phyloP scores from a whole-genome alignment of 2,329 filamentous ascomycete species.

The Rasamsonia emersonii region DNA sequence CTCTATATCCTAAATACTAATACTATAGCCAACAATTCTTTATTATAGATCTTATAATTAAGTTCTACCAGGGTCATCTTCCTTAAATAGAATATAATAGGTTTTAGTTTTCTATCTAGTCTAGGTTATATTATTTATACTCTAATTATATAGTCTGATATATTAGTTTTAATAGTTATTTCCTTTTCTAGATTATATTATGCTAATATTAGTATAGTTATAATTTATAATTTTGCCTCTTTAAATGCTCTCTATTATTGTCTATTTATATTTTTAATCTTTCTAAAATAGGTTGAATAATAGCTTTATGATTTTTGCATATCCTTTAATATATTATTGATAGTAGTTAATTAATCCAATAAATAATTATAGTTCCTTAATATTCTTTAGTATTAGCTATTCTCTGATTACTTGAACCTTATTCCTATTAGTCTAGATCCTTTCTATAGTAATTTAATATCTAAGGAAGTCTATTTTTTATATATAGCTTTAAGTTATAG shows the following conservation, averaged over 20 bases:
- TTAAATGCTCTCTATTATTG: background rate
- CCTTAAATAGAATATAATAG: conserved; percentile 6
- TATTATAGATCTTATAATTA: conserved; percentile 7
- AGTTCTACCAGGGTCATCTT: conserved; percentile 1
- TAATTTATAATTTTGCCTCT: background rate
- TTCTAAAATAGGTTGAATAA: conserved; percentile 2
- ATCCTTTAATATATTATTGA: conserved; percentile 1
- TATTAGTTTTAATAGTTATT: conserved; percentile 1
- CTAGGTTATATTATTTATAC: background rate
- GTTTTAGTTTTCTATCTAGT: background rate
- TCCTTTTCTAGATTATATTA: background rate
- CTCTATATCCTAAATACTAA: conserved; percentile 2
- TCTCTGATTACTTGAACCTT: background rate
- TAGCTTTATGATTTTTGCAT: background rate
- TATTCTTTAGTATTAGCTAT: background rate
- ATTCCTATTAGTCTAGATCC: conserved; percentile 2
- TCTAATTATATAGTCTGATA: conserved; percentile 1
- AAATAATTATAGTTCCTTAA: too few relatives aligned
- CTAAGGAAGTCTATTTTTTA: conserved; percentile 4
- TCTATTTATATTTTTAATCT: background rate
- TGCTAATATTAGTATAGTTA: background rate
- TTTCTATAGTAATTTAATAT: conserved; percentile 1
- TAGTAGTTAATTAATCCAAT: conserved; percentile 4
- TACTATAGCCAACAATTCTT: conserved; percentile 6
- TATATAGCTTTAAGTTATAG: background rate